Evolutionary conservation across 1,284 basidiomycete species (phyloP), one percentile per base, ranked within the genome.

Genomic region (Naganishia sp.): DNA sequence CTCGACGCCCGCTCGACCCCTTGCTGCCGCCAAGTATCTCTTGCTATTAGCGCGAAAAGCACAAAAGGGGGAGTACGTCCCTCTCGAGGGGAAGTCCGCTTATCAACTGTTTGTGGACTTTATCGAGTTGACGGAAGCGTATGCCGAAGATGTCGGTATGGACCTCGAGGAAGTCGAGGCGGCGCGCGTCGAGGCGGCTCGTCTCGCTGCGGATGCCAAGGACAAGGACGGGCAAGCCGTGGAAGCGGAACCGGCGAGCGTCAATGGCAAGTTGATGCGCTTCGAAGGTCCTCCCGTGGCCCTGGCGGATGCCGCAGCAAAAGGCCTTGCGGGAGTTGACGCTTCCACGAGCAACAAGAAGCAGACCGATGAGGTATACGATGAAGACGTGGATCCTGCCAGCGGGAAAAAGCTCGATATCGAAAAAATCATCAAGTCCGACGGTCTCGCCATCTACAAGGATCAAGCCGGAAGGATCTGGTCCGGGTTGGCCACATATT

Each of bases 401-500:
- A 89, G 84, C 75, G 70, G 83, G 0, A 83, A 84, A n/a, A 89
- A 86, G 72, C 84, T 98, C 59, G 92, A 98, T 74, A 88, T 99
- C 56, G 92, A 94, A 72, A 82, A 83, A 28, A 89, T 99, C 69
- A 86, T 99, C 44, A 85, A 86, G 46, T 85, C 87, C 61, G 93
- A 98, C 72, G 96, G 95, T 9, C 82, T 99, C 43, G 84, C 84
- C 4, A 82, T 92, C 16, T 99, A 96, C 80, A 92, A 92, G 74
- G 96, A 99, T 78, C 95, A 99, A 81, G 92, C 94, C 0, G 96
- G 96, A 11, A 86, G 92, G 43, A 81, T 99, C 15, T 99, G 94
- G 94, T 92, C 93, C 4, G 95, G 95, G 0, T 79, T 99, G 44
- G 95, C 95, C 3, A 98, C 95, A 0, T 99, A 96, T 77, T 99